Conservation (phyloP, 139 green algal genomes). For the Nannochloris sp. region DNA sequence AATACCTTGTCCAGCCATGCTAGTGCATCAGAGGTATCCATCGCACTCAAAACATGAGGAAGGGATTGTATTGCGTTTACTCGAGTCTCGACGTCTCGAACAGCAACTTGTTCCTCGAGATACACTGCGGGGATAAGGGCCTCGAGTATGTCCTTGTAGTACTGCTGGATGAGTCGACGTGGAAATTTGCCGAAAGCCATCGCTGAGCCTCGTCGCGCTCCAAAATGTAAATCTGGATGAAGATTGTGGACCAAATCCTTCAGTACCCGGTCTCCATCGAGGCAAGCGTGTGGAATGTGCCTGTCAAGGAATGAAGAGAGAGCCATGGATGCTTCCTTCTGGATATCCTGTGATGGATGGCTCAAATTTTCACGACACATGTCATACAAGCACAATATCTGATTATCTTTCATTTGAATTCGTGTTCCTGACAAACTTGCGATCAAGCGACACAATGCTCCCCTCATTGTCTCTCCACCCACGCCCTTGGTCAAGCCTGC, state of each 20-base stretch:
- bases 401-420: slow-evolving; percentile 31
- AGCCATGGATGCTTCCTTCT: slow-evolving; percentile 44
- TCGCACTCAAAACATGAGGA: slow-evolving; percentile 15
- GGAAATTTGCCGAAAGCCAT: slow-evolving; percentile 20
- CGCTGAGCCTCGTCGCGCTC: slow-evolving; percentile 20
- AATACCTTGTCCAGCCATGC: not conserved
- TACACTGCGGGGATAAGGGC: slow-evolving; percentile 16
- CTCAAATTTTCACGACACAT: slow-evolving; percentile 68
- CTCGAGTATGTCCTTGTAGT: slow-evolving; percentile 26
- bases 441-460: slow-evolving; percentile 48
- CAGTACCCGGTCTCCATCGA: not conserved
- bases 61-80: slow-evolving; percentile 55
- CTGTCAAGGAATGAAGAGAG: slow-evolving; percentile 40
- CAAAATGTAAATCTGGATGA: not conserved
- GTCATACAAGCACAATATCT: slow-evolving; percentile 37
- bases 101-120: slow-evolving; percentile 46
- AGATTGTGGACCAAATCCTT: not conserved
- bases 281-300: slow-evolving; percentile 15
- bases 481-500: slow-evolving; percentile 74
- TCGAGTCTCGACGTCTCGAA: slow-evolving; percentile 61
- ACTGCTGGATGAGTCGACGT: not conserved
- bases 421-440: slow-evolving; percentile 16
- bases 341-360: slow-evolving; percentile 59
- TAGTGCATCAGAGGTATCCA: not conserved
- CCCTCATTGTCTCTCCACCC: slow-evolving; percentile 84